Evolutionary conservation across 2,329 filamentous ascomycete species (phyloP), one percentile per base, ranked within the genome.

Genomic region (Neoscytalidium dimidiatum): DNA sequence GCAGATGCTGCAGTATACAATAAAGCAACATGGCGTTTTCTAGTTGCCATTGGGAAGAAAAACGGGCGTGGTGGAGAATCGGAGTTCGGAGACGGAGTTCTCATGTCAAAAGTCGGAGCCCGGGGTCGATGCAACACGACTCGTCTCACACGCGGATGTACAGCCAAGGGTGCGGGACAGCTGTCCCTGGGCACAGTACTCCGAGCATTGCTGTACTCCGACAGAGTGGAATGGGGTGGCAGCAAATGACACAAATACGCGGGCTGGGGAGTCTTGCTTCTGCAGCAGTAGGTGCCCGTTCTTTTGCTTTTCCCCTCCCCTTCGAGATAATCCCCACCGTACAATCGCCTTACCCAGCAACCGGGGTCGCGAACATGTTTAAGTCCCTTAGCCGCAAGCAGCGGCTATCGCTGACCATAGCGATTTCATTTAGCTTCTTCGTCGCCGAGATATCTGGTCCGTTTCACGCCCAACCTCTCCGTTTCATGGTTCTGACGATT

Each of bases 391-490:
- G 70, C 23, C 71, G 75, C 38, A 77, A 77, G 58, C 72, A 68
- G 0, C 72, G 75, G 14, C 70, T 77, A 7, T 68, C 72, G 14
- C 72, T 71, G 33, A 79, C 82, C 58, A 83, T 83, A 64, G 77
- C 68, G 29, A 81, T 84, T 64, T 82, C 81, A 0, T 77, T 80
- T 60, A 72, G 69, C 21, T 84, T 84, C 69, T 84, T 84, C 66
- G 60, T 80, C 3, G 77, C 77, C 14, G 81, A 84, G 67, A 81
- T 83, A 29, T 79, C 79, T 31, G 76, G 79, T 80, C 69, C n/a
- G 68, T 57, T 44, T 14, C 38, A 21, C 7, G 7, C 5, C 56
- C 23, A 1, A 4, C 21, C 13, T 11, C 14, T 1, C n/a, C 29
- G 29, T 64, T 51, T 64, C 58, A 69, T 9, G 13, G 64, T 67